Percentiles rank a stretch among this genome's conserved stretches.
These are phyloP conservation scores for Cryptococcus sp. DNA, from an alignment of 1,284 basidiomycete species.

Conservation along the genomic window DNA sequence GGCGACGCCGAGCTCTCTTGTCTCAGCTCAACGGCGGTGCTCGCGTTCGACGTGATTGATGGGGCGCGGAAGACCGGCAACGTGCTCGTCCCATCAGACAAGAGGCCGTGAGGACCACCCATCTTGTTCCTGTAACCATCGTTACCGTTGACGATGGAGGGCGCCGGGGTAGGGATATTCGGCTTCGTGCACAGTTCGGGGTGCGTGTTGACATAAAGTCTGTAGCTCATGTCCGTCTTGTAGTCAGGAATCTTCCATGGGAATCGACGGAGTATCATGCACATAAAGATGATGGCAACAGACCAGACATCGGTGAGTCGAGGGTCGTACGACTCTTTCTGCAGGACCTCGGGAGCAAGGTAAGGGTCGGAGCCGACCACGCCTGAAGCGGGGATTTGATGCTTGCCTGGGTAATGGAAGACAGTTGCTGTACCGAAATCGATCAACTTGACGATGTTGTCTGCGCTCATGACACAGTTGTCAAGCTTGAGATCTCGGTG, in stretches of 20 bases:
- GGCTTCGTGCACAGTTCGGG: slow-evolving; percentile 71
- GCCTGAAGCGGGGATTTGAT: slow-evolving; percentile 77
- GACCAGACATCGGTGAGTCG: slow-evolving; percentile 98
- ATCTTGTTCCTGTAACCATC: slow-evolving; percentile 23
- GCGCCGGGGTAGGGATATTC: slow-evolving; percentile 44
- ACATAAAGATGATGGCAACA: slow-evolving; percentile 97
- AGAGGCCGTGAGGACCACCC: slow-evolving; percentile 34
- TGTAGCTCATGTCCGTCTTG: slow-evolving; percentile 88
- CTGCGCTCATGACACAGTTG: slow-evolving; percentile 96
- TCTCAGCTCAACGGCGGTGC: slow-evolving; percentile 31
- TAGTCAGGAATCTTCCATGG: slow-evolving; percentile 98
- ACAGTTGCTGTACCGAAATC: slow-evolving; percentile 99
- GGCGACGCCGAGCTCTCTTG: slow-evolving; percentile 14
- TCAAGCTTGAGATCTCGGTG: slow-evolving; percentile 99
- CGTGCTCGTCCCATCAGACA: slow-evolving; percentile 42
- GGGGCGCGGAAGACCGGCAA: slow-evolving; percentile 41
- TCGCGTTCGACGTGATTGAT: slow-evolving; percentile 29
- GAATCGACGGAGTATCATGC: slow-evolving; percentile 98
- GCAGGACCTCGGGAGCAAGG: slow-evolving; percentile 94
- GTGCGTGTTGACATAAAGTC: slow-evolving; percentile 87
- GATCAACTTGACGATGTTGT: slow-evolving; percentile 97
- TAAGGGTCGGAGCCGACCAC: slow-evolving; percentile 98
- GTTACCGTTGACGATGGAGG: slow-evolving; percentile 38
- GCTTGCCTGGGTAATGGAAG: slow-evolving; percentile 95
- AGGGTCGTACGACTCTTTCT: slow-evolving; percentile 81